phyloP scores from a whole-genome alignment of 331 rosid genomes.

The Rhamnella rubrinervis region DNA sequence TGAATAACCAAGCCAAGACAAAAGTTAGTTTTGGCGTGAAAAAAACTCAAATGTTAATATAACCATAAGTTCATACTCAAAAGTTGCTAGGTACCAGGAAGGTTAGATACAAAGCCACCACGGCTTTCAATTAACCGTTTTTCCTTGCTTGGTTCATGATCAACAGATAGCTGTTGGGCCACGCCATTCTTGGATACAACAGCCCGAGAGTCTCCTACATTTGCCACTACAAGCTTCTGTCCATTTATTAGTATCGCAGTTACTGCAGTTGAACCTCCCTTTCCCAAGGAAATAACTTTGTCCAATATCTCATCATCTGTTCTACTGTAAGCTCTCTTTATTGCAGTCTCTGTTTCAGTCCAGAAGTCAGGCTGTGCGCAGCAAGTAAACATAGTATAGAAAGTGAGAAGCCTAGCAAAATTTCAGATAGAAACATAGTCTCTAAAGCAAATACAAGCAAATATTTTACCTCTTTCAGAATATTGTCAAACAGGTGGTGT shows the following conservation, averaged over 20 bases:
- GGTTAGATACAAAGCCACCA: constrained; percentile 68
- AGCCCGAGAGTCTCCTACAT: constrained; percentile 73
- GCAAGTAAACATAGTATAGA: not conserved
- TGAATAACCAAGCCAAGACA: not conserved
- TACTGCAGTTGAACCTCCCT: constrained; percentile 54
- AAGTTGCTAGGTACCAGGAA: constrained; percentile 53
- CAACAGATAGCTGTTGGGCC: constrained; percentile 55
- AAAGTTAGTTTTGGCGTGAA: not conserved
- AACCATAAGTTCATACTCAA: not conserved
- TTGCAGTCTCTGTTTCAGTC: constrained; percentile 45
- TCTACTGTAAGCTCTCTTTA: constrained; percentile 48
- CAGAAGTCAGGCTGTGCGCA: constrained; percentile 55
- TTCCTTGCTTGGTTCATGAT: constrained; percentile 64
- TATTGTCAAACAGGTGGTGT: constrained; percentile 52
- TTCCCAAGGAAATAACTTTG: constrained; percentile 27
- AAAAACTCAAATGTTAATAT: not conserved
- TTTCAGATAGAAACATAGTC: constrained; percentile 2
- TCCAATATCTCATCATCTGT: constrained; percentile 62
- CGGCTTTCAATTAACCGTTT: constrained; percentile 51
- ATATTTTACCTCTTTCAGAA: constrained; percentile 50
- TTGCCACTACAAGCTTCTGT: constrained; percentile 59
- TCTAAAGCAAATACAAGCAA: not conserved
- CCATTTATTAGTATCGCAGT: constrained; percentile 61
- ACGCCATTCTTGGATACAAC: constrained; percentile 52
- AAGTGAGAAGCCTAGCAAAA: not conserved